A percentile compares a stretch with the other conserved stretches of the same genome.
phyloP scores from a whole-genome alignment of 2,329 filamentous ascomycete species.

The Ascochyta clinopodiicola region DNA sequence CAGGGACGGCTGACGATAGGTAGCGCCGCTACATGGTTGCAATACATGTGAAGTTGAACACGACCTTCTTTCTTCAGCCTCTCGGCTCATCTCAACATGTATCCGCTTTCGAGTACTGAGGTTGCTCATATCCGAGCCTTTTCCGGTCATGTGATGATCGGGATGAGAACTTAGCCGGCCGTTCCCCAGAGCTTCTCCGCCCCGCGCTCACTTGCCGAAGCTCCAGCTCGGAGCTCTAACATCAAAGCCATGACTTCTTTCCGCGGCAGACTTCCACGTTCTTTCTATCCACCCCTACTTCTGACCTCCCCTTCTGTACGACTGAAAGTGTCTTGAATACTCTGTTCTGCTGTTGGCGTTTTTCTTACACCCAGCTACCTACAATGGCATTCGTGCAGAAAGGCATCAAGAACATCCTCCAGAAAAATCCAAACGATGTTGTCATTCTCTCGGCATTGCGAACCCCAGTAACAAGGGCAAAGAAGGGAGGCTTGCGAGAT shows the following conservation, averaged over 20 bases:
- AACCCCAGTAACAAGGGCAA: constrained; percentile 82
- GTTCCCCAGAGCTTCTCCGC: constrained; percentile 29
- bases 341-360: constrained; percentile 19
- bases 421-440: constrained; percentile 79
- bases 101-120: constrained; percentile 1
- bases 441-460: constrained; percentile 91
- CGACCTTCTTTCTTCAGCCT: constrained; percentile 6
- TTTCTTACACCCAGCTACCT: constrained; percentile 4
- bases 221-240: constrained; percentile 34
- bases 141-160: constrained; percentile 23
- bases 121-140: constrained; percentile 17
- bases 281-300: constrained; percentile 9
- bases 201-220: constrained; percentile 46
- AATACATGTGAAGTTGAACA: constrained; percentile 17
- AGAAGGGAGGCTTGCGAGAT: constrained; percentile 84
- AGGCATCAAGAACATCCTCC: constrained; percentile 77
- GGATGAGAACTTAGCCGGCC: constrained; percentile 36
- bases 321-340: constrained; percentile 5
- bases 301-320: constrained; percentile 12
- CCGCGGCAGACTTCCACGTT: constrained; percentile 17
- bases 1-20: constrained; percentile 2
- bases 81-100: constrained; percentile 7
- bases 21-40: constrained; percentile 13
- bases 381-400: constrained; percentile 58
- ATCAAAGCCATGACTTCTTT: constrained; percentile 28